Percentiles rank a stretch among this genome's conserved stretches.
phyloP scores from a whole-genome alignment of 2,329 filamentous ascomycete genomes.

The Microdochium paspali region DNA sequence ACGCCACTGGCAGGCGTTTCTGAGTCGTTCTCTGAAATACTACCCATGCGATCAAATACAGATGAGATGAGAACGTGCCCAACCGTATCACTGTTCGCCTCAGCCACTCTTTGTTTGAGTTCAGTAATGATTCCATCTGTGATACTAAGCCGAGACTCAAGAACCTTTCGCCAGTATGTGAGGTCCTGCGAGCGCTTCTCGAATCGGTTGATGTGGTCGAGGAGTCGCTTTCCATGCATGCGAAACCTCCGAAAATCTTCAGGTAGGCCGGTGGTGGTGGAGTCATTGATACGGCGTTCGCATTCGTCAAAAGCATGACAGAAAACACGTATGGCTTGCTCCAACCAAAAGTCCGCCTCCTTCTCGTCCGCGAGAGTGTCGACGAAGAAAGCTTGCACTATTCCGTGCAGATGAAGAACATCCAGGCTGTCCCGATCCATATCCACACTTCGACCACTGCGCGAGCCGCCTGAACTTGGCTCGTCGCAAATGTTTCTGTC shows the following conservation, averaged over 20 bases:
- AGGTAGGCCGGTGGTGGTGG: constrained; percentile 30
- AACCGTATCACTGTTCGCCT: constrained; percentile 23
- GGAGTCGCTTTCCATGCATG: constrained; percentile 38
- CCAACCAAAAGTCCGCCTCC: constrained; percentile 36
- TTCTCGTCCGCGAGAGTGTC: constrained; percentile 32
- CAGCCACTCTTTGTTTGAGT: constrained; percentile 28
- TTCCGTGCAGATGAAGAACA: constrained; percentile 38
- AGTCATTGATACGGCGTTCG: constrained; percentile 29
- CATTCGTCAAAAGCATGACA: constrained; percentile 38
- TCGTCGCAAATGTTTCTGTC: constrained; percentile 38
- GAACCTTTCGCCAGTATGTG: constrained; percentile 15
- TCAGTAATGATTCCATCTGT: constrained; percentile 32
- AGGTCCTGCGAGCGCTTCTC: constrained; percentile 23
- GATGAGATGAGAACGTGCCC: constrained; percentile 25
- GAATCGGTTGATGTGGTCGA: constrained; percentile 29
- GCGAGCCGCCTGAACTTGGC: constrained; percentile 28
- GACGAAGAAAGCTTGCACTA: constrained; percentile 43
- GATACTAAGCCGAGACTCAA: constrained; percentile 24
- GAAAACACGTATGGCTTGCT: constrained; percentile 36
- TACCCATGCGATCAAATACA: constrained; percentile 41
- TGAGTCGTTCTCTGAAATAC: constrained; percentile 35
- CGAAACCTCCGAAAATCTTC: constrained; percentile 43
- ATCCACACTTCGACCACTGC: constrained; percentile 28
- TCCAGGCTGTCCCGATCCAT: constrained; percentile 35
- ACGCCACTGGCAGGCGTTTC: constrained; percentile 25